Base-by-base conservation (phyloP, 371 early-diverging fungal species). In the Mucor mucedo region DNA sequence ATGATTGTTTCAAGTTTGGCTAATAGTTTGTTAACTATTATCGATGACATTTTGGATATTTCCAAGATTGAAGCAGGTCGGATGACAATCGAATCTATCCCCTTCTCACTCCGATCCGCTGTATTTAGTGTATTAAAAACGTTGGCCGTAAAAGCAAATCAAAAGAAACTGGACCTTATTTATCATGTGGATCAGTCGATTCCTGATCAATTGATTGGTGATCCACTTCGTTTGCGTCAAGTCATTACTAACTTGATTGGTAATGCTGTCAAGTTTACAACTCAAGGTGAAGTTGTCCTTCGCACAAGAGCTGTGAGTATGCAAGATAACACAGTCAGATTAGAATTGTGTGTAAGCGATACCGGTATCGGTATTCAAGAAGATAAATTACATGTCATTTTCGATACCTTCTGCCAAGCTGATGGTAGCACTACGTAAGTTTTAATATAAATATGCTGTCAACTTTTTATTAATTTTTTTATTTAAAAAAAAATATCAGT, bases 201-300 rank as follows among this genome's bases (percentile, higher is more conserved):
- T 59, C 91, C 91, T 0, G 88, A 89, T 55, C 82, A 84, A 60
- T 60, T 91, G 3, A 78, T 92, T 28, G 90, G 91, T 54, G 95
- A 94, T 72, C 89, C 90, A 30, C 76, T 87, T 21, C 81, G 94
- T 28, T 68, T 93, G 38, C 77, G 87, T 13, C 94, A 93, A 75
- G 87, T 93, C 27, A 84, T 94, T 63, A 93, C 91, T 16, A 91
- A 94, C 52, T 69, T 93, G 4, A 89, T 91, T 32, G 91, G 91
- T 52, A 92, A 95, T 66, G 91, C 95, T 38, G 84, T 95, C 66
- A 93, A 93, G 71, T 93, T 93, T 55, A 93, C 93, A 8, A 85
- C 85, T 0, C 76, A 85, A 54, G 95, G 93, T 32, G 82, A 80
- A 35, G 85, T 91, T 38, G 80, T 83, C 0, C 70, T 88, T 11